These are phyloP conservation scores for Cicer pinnatifidum DNA, from an alignment of 306 rosid species.

Conservation along the genomic window DNA sequence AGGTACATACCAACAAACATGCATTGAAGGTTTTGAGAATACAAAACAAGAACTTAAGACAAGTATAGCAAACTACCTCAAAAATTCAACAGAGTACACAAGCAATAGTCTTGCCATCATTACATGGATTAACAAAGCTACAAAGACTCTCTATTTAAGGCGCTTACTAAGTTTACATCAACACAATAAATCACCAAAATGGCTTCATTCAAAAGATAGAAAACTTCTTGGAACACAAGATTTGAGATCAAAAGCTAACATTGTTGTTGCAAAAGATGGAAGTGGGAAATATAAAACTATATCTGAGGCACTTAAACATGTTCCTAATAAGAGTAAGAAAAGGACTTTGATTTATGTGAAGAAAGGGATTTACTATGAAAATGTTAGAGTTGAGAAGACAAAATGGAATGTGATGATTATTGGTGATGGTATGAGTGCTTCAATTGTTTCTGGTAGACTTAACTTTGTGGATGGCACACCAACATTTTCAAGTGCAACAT, in stretches of 20 bases:
- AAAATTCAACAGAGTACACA: conserved; percentile 64
- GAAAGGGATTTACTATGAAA: conserved; percentile 69
- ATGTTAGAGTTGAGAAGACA: conserved; percentile 61
- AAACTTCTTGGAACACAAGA: conserved; percentile 32
- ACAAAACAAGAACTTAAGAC: conserved; percentile 36
- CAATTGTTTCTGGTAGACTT: conserved; percentile 56
- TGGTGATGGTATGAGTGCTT: conserved; percentile 74
- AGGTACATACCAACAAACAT: conserved; percentile 72
- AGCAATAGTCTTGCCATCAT: conserved; percentile 84
- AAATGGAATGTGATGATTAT: conserved; percentile 75
- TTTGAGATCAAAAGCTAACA: conserved; percentile 45
- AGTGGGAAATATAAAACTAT: conserved; percentile 64
- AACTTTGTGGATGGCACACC: conserved; percentile 75
- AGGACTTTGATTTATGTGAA: conserved; percentile 70
- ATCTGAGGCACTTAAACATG: conserved; percentile 62
- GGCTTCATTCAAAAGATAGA: conserved; percentile 48
- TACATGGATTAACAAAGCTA: conserved; percentile 54
- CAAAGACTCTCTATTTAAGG: conserved; percentile 41
- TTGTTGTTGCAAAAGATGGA: conserved; percentile 63
- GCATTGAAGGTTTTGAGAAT: conserved; percentile 65
- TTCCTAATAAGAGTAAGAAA: conserved; percentile 55
- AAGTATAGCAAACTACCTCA: conserved; percentile 44
- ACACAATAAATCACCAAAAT: conserved; percentile 34
- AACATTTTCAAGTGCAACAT: conserved; percentile 70
- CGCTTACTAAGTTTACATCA: conserved; percentile 40